These are phyloP conservation scores for Fusarium penzigii DNA, from an alignment of 2,329 filamentous ascomycete species.

Conservation along the genomic window DNA sequence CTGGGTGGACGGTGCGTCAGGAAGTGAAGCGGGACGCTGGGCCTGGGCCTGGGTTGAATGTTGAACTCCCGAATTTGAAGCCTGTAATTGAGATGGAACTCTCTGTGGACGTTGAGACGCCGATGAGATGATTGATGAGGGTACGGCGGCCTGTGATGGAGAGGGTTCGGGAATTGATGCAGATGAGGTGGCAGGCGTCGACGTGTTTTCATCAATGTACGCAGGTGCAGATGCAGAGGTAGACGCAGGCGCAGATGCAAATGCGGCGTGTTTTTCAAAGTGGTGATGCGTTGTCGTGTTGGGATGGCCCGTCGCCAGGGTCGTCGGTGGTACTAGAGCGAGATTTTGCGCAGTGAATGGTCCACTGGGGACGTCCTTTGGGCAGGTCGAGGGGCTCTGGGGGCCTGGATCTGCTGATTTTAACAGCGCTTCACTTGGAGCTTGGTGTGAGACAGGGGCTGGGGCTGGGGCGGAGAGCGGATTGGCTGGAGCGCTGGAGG, in stretches of 20 bases:
- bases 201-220: slow-evolving; percentile 6
- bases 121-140: slow-evolving; percentile 18
- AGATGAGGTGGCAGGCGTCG: slow-evolving; percentile 11
- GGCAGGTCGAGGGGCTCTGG: slow-evolving; percentile 11
- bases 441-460: slow-evolving; percentile 20
- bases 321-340: slow-evolving; percentile 13
- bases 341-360: slow-evolving; percentile 16
- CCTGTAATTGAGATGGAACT: slow-evolving; percentile 35
- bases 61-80: slow-evolving; percentile 19
- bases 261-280: slow-evolving; percentile 28
- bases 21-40: slow-evolving; percentile 28
- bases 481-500: slow-evolving; percentile 31
- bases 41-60: slow-evolving; percentile 23
- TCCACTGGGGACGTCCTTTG: slow-evolving; percentile 17
- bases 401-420: slow-evolving; percentile 16
- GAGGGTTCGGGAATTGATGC: slow-evolving; percentile 11
- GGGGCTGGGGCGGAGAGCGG: slow-evolving; percentile 22
- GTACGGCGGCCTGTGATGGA: slow-evolving; percentile 6
- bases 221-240: slow-evolving; percentile 5
- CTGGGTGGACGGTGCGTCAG: slow-evolving; percentile 21
- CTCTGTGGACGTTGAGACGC: slow-evolving; percentile 29
- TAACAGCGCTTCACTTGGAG: slow-evolving; percentile 16
- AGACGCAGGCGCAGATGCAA: slow-evolving; percentile 17
- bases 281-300: slow-evolving; percentile 30
- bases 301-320: slow-evolving; percentile 19